Percentiles rank a stretch among this genome's conserved stretches.
Evolutionary conservation across 2,329 filamentous ascomycete species (phyloP).

Genomic region (Colletotrichum chrysophilum): DNA sequence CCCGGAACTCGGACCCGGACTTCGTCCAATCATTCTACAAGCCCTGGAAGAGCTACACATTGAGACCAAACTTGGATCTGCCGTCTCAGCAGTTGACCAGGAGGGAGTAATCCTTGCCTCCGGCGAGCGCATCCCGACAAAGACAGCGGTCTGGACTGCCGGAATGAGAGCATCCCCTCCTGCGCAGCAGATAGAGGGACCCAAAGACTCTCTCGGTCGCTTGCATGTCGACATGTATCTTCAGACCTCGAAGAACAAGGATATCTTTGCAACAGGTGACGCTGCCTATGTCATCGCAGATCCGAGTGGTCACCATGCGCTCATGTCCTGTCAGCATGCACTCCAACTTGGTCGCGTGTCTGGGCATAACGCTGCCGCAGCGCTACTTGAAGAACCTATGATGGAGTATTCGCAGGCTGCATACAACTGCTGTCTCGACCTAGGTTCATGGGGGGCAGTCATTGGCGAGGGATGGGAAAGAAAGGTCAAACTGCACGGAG

Average conservation of each 20-base stretch:
- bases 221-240: slow-evolving; percentile 34
- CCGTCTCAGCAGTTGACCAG: slow-evolving; percentile 28
- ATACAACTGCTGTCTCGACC: slow-evolving; percentile 40
- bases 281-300: slow-evolving; percentile 31
- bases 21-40: slow-evolving; percentile 34
- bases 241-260: slow-evolving; percentile 23
- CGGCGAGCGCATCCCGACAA: slow-evolving; percentile 36
- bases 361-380: slow-evolving; percentile 37
- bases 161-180: slow-evolving; percentile 36
- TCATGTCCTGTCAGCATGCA: slow-evolving; percentile 47
- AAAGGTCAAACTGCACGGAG: slow-evolving; percentile 30
- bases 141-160: slow-evolving; percentile 42
- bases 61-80: slow-evolving; percentile 32
- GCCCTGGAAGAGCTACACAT: slow-evolving; percentile 33
- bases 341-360: slow-evolving; percentile 36
- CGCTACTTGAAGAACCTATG: slow-evolving; percentile 30
- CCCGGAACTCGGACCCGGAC: slow-evolving; percentile 34
- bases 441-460: slow-evolving; percentile 35
- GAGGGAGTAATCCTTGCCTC: slow-evolving; percentile 28
- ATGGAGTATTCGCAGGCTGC: slow-evolving; percentile 32
- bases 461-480: slow-evolving; percentile 35
- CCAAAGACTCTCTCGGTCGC: slow-evolving; percentile 32
- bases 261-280: slow-evolving; percentile 39
- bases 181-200: slow-evolving; percentile 34
- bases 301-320: slow-evolving; percentile 28